Evolutionary conservation across 352 stramenopile genomes (phyloP).

Genomic region (Phytophthora tentaculata): DNA sequence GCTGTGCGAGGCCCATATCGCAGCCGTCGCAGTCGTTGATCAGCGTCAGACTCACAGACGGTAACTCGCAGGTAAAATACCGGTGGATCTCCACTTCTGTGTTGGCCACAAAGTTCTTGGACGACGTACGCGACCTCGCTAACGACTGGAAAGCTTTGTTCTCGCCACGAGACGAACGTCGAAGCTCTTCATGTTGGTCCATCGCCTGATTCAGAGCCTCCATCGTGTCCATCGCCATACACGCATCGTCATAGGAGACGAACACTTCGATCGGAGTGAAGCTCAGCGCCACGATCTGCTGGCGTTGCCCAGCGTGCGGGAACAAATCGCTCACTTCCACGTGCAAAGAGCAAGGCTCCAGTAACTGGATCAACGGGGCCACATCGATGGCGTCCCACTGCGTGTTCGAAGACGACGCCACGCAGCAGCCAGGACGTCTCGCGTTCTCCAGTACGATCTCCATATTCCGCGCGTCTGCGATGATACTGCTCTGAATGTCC

Average conservation of each 20-base stretch:
- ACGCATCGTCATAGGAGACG: slow-evolving; percentile 79
- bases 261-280: slow-evolving; percentile 85
- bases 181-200: slow-evolving; percentile 26
- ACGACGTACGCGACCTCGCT: slow-evolving; percentile 31
- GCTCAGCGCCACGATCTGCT: slow-evolving; percentile 75
- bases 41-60: slow-evolving; percentile 70
- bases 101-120: slow-evolving; percentile 21
- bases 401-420: slow-evolving; percentile 34
- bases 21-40: slow-evolving; percentile 90
- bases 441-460: slow-evolving; percentile 72
- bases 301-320: slow-evolving; percentile 63
- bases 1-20: slow-evolving; percentile 84
- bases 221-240: slow-evolving; percentile 60
- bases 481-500: slow-evolving; percentile 75
- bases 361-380: slow-evolving; percentile 66
- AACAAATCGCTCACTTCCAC: slow-evolving; percentile 76
- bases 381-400: slow-evolving; percentile 39
- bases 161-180: slow-evolving; percentile 10
- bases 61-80: slow-evolving; percentile 79
- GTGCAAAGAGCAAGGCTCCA: slow-evolving; percentile 78
- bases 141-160: slow-evolving; percentile 6
- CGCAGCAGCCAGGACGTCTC: slow-evolving; percentile 68
- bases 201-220: slow-evolving; percentile 45
- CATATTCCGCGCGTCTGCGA: slow-evolving; percentile 66
- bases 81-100: slow-evolving; percentile 64